phyloP scores from a whole-genome alignment of 768 basidiomycete species.

The Baorangia bicolor region DNA sequence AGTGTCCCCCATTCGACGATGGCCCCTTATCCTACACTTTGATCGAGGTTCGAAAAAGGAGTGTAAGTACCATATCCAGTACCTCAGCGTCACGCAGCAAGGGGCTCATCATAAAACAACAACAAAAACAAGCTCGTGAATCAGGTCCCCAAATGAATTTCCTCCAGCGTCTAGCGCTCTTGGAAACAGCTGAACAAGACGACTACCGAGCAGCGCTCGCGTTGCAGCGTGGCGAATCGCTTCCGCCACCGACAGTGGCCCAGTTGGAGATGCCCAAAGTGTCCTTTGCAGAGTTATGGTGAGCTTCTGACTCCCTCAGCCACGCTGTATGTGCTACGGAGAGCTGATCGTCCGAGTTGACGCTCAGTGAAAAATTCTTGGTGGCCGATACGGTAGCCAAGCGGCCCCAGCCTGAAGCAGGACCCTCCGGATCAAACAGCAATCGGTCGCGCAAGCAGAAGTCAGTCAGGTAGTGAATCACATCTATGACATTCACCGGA shows the following conservation, averaged over 20 bases:
- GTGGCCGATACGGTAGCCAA: neutral
- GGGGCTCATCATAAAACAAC: neutral
- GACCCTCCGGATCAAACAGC: neutral
- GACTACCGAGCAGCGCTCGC: slow-evolving; percentile 29
- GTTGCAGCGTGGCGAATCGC: slow-evolving; percentile 28
- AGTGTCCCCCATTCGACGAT: neutral
- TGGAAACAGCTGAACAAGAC: slow-evolving; percentile 18
- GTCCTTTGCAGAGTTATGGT: slow-evolving; percentile 16
- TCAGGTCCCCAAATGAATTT: slow-evolving; percentile 5
- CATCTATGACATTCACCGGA: neutral
- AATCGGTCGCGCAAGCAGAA: neutral
- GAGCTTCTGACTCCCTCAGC: neutral
- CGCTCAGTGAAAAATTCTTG: slow-evolving; percentile 12
- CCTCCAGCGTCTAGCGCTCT: slow-evolving; percentile 6
- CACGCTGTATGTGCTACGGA: too few species aligned
- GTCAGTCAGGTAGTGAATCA: neutral
- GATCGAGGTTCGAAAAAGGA: neutral
- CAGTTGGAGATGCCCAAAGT: slow-evolving; percentile 20
- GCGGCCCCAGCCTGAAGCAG: neutral
- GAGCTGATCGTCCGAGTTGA: neutral
- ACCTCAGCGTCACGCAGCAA: neutral
- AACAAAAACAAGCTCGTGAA: neutral
- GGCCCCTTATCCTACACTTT: neutral
- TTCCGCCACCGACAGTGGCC: slow-evolving; percentile 22
- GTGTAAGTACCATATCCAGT: slow-evolving; percentile 1